phyloP scores from a whole-genome alignment of 257 asterid species.

The Capsicum pubescens region DNA sequence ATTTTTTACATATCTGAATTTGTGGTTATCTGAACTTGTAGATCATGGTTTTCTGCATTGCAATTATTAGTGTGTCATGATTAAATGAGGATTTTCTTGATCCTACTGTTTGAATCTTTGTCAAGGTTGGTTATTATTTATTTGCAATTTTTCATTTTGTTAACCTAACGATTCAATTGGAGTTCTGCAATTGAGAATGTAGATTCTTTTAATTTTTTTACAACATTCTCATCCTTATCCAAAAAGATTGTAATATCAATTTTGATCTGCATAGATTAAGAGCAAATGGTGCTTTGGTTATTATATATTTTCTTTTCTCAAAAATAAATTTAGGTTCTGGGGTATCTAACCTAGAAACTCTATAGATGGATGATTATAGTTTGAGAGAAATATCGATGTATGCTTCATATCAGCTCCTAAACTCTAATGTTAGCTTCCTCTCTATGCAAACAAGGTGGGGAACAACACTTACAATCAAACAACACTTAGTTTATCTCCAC shows the following conservation, averaged over 20 bases:
- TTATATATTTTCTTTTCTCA: not conserved
- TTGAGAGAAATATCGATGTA: no score
- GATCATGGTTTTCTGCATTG: not conserved
- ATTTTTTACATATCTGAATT: not conserved
- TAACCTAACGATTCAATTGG: not conserved
- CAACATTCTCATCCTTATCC: not conserved
- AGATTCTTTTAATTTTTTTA: not conserved
- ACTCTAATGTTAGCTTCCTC: no score
- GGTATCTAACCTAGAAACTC: not conserved
- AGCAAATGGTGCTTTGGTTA: not conserved
- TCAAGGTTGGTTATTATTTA: not conserved
- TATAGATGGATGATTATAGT: not conserved
- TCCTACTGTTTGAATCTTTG: not conserved
- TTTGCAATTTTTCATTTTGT: not conserved
- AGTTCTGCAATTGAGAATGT: not conserved
- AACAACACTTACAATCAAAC: not conserved
- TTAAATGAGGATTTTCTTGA: conserved; percentile 20
- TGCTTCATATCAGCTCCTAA: no score
- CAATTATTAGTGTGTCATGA: conserved; percentile 7
- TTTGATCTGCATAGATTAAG: not conserved
- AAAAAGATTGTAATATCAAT: not conserved
- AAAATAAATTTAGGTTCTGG: not conserved
- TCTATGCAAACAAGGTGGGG: not conserved
- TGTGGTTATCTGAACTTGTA: not conserved
- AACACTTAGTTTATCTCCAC: not conserved